Evolutionary conservation across 495 filamentous ascomycete genomes (phyloP).

Genomic region (Parachaetomium inaequale): DNA sequence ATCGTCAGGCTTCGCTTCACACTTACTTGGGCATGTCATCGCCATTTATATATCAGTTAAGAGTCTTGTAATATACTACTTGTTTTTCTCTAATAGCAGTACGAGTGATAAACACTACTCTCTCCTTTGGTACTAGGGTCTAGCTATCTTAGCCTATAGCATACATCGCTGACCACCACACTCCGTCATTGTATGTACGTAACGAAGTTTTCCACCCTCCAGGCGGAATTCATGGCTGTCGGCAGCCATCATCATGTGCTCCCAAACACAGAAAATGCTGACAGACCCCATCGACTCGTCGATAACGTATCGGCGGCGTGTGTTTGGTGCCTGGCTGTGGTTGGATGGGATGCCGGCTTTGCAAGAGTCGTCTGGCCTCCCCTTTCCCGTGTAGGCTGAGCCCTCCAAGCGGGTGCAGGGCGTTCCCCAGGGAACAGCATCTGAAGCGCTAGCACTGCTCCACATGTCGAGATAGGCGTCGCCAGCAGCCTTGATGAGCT

Average conservation of each 20-base stretch:
- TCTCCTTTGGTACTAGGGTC: too few relatives aligned
- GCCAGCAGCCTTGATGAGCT: constrained; percentile 32
- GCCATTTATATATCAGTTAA: too few relatives aligned
- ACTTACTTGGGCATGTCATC: too few relatives aligned
- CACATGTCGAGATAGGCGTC: constrained; percentile 46
- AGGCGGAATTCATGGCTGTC: constrained; percentile 45
- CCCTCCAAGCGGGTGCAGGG: constrained; percentile 42
- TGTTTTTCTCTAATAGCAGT: too few relatives aligned
- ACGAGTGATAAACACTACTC: too few relatives aligned
- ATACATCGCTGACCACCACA: not conserved
- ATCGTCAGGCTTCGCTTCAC: too few relatives aligned
- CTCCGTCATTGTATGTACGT: constrained; percentile 43
- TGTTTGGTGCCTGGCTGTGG: constrained; percentile 39
- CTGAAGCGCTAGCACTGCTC: constrained; percentile 30
- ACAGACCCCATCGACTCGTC: constrained; percentile 38
- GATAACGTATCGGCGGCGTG: constrained; percentile 39
- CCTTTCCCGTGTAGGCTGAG: constrained; percentile 37
- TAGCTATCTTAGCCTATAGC: too few relatives aligned
- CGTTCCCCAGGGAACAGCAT: constrained; percentile 40
- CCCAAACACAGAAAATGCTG: constrained; percentile 41
- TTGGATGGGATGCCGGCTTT: constrained; percentile 40
- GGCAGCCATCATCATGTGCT: constrained; percentile 40
- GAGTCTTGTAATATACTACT: too few relatives aligned
- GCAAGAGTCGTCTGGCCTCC: constrained; percentile 37
- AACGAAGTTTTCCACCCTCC: constrained; percentile 42